A percentile compares a stretch with the other conserved stretches of the same genome.
Evolutionary conservation across 345 rosid genomes (phyloP).

Genomic region (Lepidium africanum): DNA sequence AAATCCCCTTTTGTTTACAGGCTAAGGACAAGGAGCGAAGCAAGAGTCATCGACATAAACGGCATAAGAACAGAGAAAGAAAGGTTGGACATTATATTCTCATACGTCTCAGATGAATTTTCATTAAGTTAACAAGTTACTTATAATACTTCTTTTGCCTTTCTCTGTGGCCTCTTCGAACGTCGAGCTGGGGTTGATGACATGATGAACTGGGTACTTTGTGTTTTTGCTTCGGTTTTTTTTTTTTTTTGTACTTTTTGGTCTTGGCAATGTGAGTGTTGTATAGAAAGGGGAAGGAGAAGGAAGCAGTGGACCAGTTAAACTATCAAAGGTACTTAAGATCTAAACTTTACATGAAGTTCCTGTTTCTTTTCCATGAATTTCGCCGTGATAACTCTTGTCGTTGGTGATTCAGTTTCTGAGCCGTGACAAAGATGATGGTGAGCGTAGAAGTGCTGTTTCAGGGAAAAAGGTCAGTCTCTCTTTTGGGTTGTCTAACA

Average conservation of each 20-base stretch:
- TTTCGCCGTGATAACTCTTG: background rate
- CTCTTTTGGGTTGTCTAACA: background rate
- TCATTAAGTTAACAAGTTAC: slow-evolving; percentile 37
- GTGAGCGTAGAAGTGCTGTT: slow-evolving; percentile 89
- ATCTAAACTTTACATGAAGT: background rate
- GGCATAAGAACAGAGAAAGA: slow-evolving; percentile 60
- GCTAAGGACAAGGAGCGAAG: slow-evolving; percentile 65
- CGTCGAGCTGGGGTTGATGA: slow-evolving; percentile 95
- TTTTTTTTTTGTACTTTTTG: slow-evolving; percentile 14
- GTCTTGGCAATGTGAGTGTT: slow-evolving; percentile 73
- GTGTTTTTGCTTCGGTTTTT: slow-evolving; percentile 40
- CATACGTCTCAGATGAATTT: background rate
- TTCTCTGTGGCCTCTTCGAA: slow-evolving; percentile 79
- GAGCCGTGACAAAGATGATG: slow-evolving; percentile 67
- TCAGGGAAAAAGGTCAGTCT: slow-evolving; percentile 84
- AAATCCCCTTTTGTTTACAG: slow-evolving; percentile 26
- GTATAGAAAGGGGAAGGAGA: slow-evolving; percentile 72
- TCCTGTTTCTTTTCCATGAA: background rate
- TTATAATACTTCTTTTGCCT: slow-evolving; percentile 64
- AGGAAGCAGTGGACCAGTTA: slow-evolving; percentile 75
- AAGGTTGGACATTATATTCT: slow-evolving; percentile 50
- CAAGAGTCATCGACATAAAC: slow-evolving; percentile 64
- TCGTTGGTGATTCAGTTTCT: slow-evolving; percentile 45
- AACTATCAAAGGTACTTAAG: slow-evolving; percentile 74
- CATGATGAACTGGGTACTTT: slow-evolving; percentile 57